Evolutionary conservation across 768 basidiomycete species (phyloP).

Genomic region (button mushroom (Agaricus bisporus)): DNA sequence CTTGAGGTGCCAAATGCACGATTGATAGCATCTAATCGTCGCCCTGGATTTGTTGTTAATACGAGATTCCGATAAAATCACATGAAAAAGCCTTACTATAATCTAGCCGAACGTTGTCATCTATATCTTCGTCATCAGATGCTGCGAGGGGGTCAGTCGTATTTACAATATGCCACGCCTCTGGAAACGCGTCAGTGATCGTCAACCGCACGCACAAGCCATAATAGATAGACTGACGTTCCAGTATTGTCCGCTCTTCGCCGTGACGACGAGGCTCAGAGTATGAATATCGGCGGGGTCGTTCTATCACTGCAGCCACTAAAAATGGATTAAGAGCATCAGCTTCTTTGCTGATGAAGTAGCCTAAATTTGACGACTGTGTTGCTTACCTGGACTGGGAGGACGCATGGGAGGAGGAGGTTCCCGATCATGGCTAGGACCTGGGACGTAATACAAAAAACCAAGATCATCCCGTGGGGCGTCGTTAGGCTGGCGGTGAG

Average conservation of each 20-base stretch:
- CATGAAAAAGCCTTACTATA: conserved; percentile 42
- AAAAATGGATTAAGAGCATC: background rate
- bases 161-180: conserved; percentile 66
- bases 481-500: conserved; percentile 36
- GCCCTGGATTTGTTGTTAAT: conserved; percentile 25
- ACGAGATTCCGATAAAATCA: background rate
- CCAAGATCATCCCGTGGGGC: conserved; percentile 35
- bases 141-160: conserved; percentile 61
- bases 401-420: conserved; percentile 7
- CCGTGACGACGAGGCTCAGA: conserved; percentile 9
- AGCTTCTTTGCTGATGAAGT: background rate
- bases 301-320: conserved; percentile 1
- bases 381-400: conserved; percentile 6
- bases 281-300: conserved; percentile 4
- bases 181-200: conserved; percentile 28
- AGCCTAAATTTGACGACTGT: background rate
- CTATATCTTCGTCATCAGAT: conserved; percentile 67
- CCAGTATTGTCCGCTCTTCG: conserved; percentile 37
- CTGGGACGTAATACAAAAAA: conserved; percentile 46
- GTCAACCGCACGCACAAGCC: background rate
- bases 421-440: conserved; percentile 4
- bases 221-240: conserved; percentile 29
- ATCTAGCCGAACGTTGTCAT: conserved; percentile 57
- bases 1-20: conserved; percentile 27
- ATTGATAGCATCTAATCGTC: conserved; percentile 45